phyloP scores from a whole-genome alignment of 2,329 filamentous ascomycete species.

The Exophiala xenobiotica region DNA sequence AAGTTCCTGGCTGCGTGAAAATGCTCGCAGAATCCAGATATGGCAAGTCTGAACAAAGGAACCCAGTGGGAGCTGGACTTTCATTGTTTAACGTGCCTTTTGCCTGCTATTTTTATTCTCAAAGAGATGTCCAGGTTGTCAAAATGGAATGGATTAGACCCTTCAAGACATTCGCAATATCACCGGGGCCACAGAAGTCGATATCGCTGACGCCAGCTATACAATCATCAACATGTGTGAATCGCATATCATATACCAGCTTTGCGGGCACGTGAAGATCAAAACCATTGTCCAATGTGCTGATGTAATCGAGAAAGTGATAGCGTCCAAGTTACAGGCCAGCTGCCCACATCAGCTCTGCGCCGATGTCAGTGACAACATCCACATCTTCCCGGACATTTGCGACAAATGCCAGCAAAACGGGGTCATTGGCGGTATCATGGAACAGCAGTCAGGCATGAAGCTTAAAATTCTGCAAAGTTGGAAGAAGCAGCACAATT shows the following conservation, averaged over 20 bases:
- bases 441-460: slow-evolving; percentile 17
- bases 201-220: not conserved
- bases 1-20: too few relatives aligned
- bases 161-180: not conserved
- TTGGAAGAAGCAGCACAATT: slow-evolving; percentile 10
- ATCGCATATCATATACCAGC: slow-evolving; percentile 19
- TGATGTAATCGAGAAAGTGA: slow-evolving; percentile 18
- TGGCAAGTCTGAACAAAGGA: not conserved
- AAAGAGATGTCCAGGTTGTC: not conserved
- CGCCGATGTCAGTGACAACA: slow-evolving; percentile 11
- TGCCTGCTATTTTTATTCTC: not conserved
- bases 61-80: not conserved
- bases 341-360: slow-evolving; percentile 12
- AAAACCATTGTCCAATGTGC: slow-evolving; percentile 25
- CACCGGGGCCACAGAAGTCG: not conserved
- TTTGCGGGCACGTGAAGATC: slow-evolving; percentile 27
- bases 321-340: slow-evolving; percentile 4
- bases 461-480: slow-evolving; percentile 18
- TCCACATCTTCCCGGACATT: slow-evolving; percentile 22
- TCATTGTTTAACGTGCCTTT: not conserved
- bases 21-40: too few relatives aligned
- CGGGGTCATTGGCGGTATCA: slow-evolving; percentile 15
- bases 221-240: slow-evolving; percentile 22
- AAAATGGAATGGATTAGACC: not conserved
- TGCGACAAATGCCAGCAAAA: slow-evolving; percentile 17